These are phyloP conservation scores for Oryza brachyantha DNA, from an alignment of 176 grass and related monocot species.

Conservation along the genomic window DNA sequence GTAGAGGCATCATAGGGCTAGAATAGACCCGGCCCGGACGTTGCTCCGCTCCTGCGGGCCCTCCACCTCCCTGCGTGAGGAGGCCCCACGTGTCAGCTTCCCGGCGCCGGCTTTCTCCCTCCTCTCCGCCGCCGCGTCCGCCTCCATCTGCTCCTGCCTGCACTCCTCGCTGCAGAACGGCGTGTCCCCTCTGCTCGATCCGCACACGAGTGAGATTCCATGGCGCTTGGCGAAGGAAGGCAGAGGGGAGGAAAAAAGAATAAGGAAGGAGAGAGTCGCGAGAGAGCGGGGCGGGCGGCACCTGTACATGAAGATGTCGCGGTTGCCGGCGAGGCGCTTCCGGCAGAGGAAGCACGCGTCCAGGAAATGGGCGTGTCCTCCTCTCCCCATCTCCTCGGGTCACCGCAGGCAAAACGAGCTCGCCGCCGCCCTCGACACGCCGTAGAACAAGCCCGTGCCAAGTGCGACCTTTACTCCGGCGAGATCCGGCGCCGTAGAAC, in stretches of 20 bases:
- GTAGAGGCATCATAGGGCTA: neutral
- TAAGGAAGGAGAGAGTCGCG: too few species aligned
- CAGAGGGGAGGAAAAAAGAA: neutral
- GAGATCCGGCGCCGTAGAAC: slow-evolving; percentile 5
- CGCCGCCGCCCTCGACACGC: neutral
- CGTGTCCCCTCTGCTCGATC: slow-evolving; percentile 31
- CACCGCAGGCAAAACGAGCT: neutral
- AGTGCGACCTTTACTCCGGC: slow-evolving; percentile 1
- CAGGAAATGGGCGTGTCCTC: slow-evolving; percentile 42
- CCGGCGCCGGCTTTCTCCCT: neutral
- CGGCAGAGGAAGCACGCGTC: slow-evolving; percentile 72
- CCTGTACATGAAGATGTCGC: slow-evolving; percentile 95
- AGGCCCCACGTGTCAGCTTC: neutral
- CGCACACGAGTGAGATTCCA: neutral
- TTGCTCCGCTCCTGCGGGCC: slow-evolving; percentile 14
- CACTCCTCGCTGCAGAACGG: slow-evolving; percentile 53
- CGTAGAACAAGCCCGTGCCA: neutral
- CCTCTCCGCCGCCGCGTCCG: slow-evolving; percentile 37
- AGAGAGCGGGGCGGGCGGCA: neutral
- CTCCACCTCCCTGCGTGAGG: neutral
- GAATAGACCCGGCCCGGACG: slow-evolving; percentile 18
- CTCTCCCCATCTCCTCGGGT: neutral
- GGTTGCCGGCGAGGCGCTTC: slow-evolving; percentile 49
- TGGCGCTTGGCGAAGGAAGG: neutral
- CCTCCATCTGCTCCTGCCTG: slow-evolving; percentile 40